A percentile compares a stretch with the other conserved stretches of the same genome.
phyloP scores from a whole-genome alignment of 2,329 filamentous ascomycete genomes.

The Aurifilum marmelostoma region DNA sequence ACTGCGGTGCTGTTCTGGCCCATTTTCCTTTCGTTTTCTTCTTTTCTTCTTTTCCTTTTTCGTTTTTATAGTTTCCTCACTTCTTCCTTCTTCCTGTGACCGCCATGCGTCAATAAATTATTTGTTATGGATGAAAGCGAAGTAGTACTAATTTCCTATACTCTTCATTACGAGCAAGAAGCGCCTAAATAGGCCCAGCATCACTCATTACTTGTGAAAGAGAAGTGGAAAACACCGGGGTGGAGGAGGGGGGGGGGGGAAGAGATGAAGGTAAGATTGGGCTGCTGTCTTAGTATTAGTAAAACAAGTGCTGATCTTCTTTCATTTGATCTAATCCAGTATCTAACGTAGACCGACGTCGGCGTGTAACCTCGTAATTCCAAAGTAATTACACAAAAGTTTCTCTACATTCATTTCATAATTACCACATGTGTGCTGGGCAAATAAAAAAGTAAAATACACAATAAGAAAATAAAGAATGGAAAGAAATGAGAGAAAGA shows the following conservation, averaged over 20 bases:
- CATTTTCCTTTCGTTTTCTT: background rate
- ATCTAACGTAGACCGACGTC: background rate
- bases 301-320: too few relatives aligned
- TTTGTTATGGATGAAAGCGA: background rate
- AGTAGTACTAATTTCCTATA: background rate
- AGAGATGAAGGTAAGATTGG: background rate
- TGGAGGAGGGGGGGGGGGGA: too few relatives aligned
- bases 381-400: background rate
- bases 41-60: background rate
- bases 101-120: background rate
- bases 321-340: too few relatives aligned
- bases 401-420: too few relatives aligned
- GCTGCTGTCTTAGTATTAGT: background rate
- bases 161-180: background rate
- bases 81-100: background rate
- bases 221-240: too few relatives aligned
- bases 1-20: background rate
- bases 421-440: too few relatives aligned
- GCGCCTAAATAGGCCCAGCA: background rate
- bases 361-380: background rate
- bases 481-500: background rate
- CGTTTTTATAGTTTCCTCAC: too few relatives aligned
- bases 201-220: background rate
- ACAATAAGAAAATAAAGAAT: too few relatives aligned
- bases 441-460: too few relatives aligned